A percentile compares a stretch with the other conserved stretches of the same genome.
Evolutionary conservation across 768 basidiomycete genomes (phyloP).

Genomic region (Trametes sanguinea): DNA sequence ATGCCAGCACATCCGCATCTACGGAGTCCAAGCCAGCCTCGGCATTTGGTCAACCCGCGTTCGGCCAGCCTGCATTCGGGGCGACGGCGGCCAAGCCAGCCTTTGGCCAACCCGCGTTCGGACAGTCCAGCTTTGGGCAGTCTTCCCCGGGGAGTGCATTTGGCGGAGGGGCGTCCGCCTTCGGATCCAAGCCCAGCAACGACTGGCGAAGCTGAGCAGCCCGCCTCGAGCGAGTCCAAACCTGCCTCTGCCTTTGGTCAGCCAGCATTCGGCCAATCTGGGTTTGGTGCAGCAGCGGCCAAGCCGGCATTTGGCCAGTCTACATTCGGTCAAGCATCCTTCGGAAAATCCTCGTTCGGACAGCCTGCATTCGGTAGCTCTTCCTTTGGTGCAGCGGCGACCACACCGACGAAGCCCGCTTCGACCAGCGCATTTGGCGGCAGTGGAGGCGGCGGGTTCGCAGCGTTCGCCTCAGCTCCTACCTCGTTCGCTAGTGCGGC

Average conservation of each 20-base stretch:
- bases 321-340: constrained; percentile 34
- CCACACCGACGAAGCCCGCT: neutral
- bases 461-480: constrained; percentile 20
- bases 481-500: constrained; percentile 10
- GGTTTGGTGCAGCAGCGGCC: neutral
- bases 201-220: neutral
- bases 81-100: neutral
- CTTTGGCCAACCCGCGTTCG: constrained; percentile 25
- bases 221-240: neutral
- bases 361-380: constrained; percentile 37
- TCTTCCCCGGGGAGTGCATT: constrained; percentile 25
- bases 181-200: neutral
- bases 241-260: constrained; percentile 26
- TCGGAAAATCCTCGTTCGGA: constrained; percentile 36
- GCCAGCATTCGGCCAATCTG: constrained; percentile 34
- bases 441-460: constrained; percentile 10
- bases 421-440: neutral
- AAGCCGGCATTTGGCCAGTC: constrained; percentile 21
- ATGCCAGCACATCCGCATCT: neutral
- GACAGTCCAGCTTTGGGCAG: constrained; percentile 39
- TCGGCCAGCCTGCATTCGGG: constrained; percentile 27
- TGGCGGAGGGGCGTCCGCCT: constrained; percentile 7
- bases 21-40: constrained; percentile 7
- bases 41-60: constrained; percentile 32
- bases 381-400: constrained; percentile 24